Percentiles rank a stretch among this genome's conserved stretches.
Conservation (phyloP, 2,329 filamentous ascomycete genomes). For the Blastomyces parvus region DNA sequence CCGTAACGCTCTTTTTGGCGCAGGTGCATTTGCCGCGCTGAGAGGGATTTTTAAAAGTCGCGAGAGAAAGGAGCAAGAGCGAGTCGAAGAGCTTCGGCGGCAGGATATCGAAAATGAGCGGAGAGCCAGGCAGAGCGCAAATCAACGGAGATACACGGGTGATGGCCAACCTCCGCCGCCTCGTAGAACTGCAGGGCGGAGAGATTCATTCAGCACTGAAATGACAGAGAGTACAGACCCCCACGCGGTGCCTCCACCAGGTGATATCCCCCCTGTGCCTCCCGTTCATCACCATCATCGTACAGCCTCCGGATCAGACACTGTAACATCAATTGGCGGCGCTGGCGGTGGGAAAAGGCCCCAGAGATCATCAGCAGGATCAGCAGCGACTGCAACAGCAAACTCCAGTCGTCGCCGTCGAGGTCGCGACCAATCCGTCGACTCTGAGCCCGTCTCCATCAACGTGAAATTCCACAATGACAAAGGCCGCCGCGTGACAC, state of each 20-base stretch:
- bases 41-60: slow-evolving; percentile 51
- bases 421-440: slow-evolving; percentile 36
- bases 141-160: slow-evolving; percentile 47
- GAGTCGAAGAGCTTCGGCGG: slow-evolving; percentile 31
- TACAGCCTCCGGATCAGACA: slow-evolving; percentile 27
- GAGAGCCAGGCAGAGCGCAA: slow-evolving; percentile 41
- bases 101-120: slow-evolving; percentile 45
- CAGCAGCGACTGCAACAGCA: slow-evolving; percentile 25
- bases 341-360: slow-evolving; percentile 14
- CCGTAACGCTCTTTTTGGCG: slow-evolving; percentile 54
- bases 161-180: slow-evolving; percentile 13
- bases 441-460: slow-evolving; percentile 52
- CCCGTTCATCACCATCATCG: slow-evolving; percentile 29
- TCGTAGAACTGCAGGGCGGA: slow-evolving; percentile 13
- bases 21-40: slow-evolving; percentile 54
- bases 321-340: slow-evolving; percentile 22
- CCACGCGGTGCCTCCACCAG: slow-evolving; percentile 23
- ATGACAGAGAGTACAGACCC: slow-evolving; percentile 26
- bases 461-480: slow-evolving; percentile 58
- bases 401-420: slow-evolving; percentile 25
- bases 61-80: slow-evolving; percentile 44
- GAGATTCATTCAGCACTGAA: slow-evolving; percentile 22
- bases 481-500: slow-evolving; percentile 50
- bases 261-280: slow-evolving; percentile 33
- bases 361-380: slow-evolving; percentile 22